Base-by-base conservation (phyloP, 345 rosid species). In the Populus simonii region DNA sequence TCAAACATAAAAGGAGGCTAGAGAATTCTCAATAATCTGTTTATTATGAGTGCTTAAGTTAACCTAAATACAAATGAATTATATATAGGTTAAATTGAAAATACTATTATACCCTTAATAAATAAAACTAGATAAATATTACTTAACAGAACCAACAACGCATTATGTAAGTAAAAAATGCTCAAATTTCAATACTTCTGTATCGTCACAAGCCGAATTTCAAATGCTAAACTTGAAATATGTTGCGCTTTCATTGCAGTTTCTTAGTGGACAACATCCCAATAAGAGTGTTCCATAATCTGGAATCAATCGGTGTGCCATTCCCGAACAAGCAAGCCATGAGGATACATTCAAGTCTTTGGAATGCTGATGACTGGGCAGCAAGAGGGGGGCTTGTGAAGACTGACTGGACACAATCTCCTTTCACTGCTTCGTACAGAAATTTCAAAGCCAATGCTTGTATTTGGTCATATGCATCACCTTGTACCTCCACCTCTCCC, bases 311-410 rank as follows among this genome's bases (percentile, higher is more conserved):
- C 3, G 61, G 77, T 0, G 70, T 63, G 9, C 45, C 77, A 18
- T 74, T 74, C 39, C 77, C 70, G 29, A 74, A 31, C 8, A 74
- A 74, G 69, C 77, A 74, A 29, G 70, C 77, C 25, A 74, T 74
- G 77, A 74, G 77, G 13, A 31, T 63, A 18, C 63, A 74, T 43
- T 74, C 77, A 3, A 74, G 70, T 43, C 70, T 74, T 0, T 74
- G 77, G 77, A 74, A 74, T 45, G 77, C 70, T 27, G 77, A 74
- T 63, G 77, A 74, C 8, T 74, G 77, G 77, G 77, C 77, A 4
- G 63, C 77, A 22, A 27, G 41, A 12, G 77, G 77, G 45, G 77
- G 77, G 20, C 70, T 62, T 8, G 70, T 74, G 41, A 74, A 74
- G 77, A 74, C 77, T 17, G 61, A 74, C 11, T 74, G 77, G 77